Conservation (phyloP, 1,139 yeast species). For the Sporopachydermia cereana region DNA sequence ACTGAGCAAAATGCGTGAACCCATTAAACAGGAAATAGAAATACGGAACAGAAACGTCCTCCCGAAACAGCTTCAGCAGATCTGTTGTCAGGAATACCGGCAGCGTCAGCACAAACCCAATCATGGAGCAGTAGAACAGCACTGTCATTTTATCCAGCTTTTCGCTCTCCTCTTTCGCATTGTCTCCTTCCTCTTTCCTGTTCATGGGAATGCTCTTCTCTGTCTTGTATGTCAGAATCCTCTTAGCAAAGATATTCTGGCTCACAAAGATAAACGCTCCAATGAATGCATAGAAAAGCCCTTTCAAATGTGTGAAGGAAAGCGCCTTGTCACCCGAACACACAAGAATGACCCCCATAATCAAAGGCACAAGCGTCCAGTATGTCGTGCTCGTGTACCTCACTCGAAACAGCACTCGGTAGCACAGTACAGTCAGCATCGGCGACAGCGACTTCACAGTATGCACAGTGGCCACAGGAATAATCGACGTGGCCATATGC, state of each 20-base stretch:
- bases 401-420: constrained; percentile 36
- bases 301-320: constrained; percentile 32
- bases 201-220: constrained; percentile 12
- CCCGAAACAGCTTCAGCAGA: constrained; percentile 21
- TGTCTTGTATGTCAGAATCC: constrained; percentile 48
- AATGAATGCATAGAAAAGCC: constrained; percentile 62
- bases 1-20: constrained; percentile 70
- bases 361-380: constrained; percentile 46
- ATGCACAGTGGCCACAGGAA: constrained; percentile 65
- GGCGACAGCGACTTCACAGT: constrained; percentile 70
- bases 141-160: constrained; percentile 76
- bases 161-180: constrained; percentile 21
- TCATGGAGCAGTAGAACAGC: constrained; percentile 68
- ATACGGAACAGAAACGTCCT: constrained; percentile 14
- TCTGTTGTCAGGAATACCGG: constrained; percentile 72
- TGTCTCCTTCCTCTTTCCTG: constrained; percentile 11
- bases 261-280: constrained; percentile 83
- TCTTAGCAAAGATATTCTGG: constrained; percentile 86
- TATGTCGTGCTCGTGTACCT: constrained; percentile 42
- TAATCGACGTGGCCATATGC: constrained; percentile 59
- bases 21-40: constrained; percentile 38
- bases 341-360: constrained; percentile 56
- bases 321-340: constrained; percentile 28
- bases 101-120: constrained; percentile 68
- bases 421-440: constrained; percentile 50